Evolutionary conservation across 2,329 filamentous ascomycete genomes (phyloP).

Genomic region (Pseudocercospora fuligena): DNA sequence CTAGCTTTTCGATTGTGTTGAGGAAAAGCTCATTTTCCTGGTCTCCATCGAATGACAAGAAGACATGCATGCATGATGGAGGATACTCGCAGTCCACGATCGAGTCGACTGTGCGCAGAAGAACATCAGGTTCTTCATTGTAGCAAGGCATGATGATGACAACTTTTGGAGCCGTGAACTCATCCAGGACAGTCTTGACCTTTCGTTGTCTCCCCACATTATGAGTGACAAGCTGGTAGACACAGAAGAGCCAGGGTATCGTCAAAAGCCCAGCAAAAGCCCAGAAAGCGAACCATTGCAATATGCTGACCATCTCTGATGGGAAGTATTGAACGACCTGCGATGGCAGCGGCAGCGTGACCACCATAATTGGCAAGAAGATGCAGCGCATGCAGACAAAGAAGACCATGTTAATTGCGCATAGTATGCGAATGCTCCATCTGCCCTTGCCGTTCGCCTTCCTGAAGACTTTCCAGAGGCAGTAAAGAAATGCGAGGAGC

Average conservation of each 20-base stretch:
- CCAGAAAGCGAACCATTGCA: constrained; percentile 98
- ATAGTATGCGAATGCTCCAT: constrained; percentile 78
- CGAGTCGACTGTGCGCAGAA: constrained; percentile 86
- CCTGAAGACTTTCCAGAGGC: constrained; percentile 80
- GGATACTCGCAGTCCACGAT: constrained; percentile 95
- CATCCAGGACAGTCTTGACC: constrained; percentile 83
- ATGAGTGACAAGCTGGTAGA: constrained; percentile 88
- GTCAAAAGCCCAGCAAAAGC: constrained; percentile 83
- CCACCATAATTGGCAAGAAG: constrained; percentile 92
- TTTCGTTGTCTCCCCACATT: constrained; percentile 80
- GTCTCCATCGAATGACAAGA: constrained; percentile 92
- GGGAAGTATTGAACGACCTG: constrained; percentile 77
- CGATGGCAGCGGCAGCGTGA: constrained; percentile 81
- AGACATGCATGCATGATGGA: constrained; percentile 87
- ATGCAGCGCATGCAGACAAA: constrained; percentile 83
- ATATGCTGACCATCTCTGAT: constrained; percentile 64
- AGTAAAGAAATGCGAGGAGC: constrained; percentile 93
- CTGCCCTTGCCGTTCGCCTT: constrained; percentile 73
- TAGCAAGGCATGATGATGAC: constrained; percentile 98
- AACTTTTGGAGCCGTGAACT: constrained; percentile 85
- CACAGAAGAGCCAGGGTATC: constrained; percentile 89
- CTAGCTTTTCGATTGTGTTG: constrained; percentile 81
- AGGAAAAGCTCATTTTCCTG: constrained; percentile 87
- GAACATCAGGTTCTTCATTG: constrained; percentile 82
- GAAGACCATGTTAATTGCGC: constrained; percentile 72